A percentile compares a stretch with the other conserved stretches of the same genome.
phyloP scores from a whole-genome alignment of 164 flowering plant species.

The Berberis thunbergii region DNA sequence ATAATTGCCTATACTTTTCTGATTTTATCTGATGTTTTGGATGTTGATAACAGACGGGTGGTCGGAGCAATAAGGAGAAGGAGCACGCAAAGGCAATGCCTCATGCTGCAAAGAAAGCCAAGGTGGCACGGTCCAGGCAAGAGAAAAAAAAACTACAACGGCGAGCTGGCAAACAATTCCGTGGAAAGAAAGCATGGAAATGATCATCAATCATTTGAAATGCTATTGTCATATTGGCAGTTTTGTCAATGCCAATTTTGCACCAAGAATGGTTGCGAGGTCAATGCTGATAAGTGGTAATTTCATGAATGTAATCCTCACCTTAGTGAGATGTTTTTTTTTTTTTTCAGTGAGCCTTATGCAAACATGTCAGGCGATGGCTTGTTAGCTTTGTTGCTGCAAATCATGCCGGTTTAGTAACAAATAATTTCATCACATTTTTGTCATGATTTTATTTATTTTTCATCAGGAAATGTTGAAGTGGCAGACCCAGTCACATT shows the following conservation, averaged over 20 bases:
- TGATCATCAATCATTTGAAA: conserved; percentile 10
- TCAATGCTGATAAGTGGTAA: too few relatives aligned
- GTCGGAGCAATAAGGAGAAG: conserved; percentile 68
- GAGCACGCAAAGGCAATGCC: conserved; percentile 86
- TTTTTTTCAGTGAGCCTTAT: too few relatives aligned
- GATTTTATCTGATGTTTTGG: background rate
- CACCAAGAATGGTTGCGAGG: too few relatives aligned
- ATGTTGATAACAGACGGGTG: conserved; percentile 56
- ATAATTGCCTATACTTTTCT: background rate
- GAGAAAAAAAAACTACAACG: conserved; percentile 41
- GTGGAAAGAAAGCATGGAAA: conserved; percentile 71
- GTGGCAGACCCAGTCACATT: too few relatives aligned
- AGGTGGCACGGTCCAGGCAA: conserved; percentile 40
- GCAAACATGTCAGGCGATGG: too few relatives aligned
- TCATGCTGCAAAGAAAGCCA: conserved; percentile 58
- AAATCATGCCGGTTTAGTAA: too few relatives aligned
- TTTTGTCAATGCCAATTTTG: background rate
- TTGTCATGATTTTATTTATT: too few relatives aligned
- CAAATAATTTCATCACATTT: too few relatives aligned
- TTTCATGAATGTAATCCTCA: too few relatives aligned
- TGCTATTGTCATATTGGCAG: background rate
- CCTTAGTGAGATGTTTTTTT: too few relatives aligned
- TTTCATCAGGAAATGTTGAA: too few relatives aligned
- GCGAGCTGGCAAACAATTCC: conserved; percentile 60
- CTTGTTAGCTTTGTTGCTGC: too few relatives aligned